Percentiles rank a stretch among this genome's conserved stretches.
Evolutionary conservation across 2,329 filamentous ascomycete species (phyloP).

Genomic region (Ceratocystis smalleyi): DNA sequence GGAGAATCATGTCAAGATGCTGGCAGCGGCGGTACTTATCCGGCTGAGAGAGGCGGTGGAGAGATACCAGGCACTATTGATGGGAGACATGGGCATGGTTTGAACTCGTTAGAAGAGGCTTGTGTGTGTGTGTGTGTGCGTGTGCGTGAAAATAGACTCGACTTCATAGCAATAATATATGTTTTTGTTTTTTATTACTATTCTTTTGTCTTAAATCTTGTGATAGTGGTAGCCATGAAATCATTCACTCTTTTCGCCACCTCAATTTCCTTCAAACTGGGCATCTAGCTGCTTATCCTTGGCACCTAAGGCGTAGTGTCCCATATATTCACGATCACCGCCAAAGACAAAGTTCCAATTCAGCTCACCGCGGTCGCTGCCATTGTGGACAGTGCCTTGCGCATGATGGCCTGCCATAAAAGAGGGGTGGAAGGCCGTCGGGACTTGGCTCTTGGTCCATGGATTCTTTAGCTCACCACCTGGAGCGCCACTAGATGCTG

Average conservation of each 20-base stretch:
- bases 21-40: constrained; percentile 64
- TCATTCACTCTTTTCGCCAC: neutral
- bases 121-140: neutral
- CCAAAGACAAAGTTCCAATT: neutral
- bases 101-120: neutral
- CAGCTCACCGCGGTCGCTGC: neutral
- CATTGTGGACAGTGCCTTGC: too few species aligned
- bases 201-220: neutral
- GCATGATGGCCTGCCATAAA: too few species aligned
- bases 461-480: neutral
- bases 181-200: neutral
- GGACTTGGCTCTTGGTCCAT: neutral
- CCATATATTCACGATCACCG: neutral
- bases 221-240: neutral
- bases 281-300: neutral
- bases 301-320: neutral
- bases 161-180: neutral
- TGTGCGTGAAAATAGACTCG: neutral
- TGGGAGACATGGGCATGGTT: constrained; percentile 41
- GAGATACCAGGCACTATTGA: constrained; percentile 59
- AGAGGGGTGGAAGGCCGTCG: too few species aligned
- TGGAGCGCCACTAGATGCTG: neutral
- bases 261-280: neutral
- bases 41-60: constrained; percentile 68
- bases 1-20: constrained; percentile 62